These are phyloP conservation scores for Auriculariales sp. DNA, from an alignment of 768 basidiomycete genomes.

Conservation along the genomic window DNA sequence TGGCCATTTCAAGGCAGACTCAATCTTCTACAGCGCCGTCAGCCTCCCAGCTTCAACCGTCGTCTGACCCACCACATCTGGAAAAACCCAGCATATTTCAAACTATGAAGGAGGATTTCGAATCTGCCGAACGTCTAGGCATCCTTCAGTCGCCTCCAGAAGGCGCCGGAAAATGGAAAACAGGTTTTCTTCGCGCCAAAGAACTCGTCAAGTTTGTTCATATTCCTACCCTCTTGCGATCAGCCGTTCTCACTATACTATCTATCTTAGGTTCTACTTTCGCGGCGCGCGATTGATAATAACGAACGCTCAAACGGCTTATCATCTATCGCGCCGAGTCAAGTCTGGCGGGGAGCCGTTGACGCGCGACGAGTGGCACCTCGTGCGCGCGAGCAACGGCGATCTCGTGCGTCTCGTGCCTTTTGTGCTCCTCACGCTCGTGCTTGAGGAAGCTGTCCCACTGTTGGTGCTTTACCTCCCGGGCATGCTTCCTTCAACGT, in stretches of 20 bases:
- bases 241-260: too few relatives aligned
- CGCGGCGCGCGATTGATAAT: constrained; percentile 61
- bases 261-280: constrained; percentile 62
- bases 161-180: constrained; percentile 34
- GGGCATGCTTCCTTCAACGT: constrained; percentile 73
- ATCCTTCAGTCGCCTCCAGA: constrained; percentile 52
- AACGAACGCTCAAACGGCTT: constrained; percentile 39
- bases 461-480: constrained; percentile 78
- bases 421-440: constrained; percentile 55
- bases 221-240: neutral
- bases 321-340: constrained; percentile 40
- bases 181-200: constrained; percentile 32
- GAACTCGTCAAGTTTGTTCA: constrained; percentile 27
- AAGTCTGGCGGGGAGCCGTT: constrained; percentile 44
- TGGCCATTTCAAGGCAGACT: constrained; percentile 37
- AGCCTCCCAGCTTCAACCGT: neutral
- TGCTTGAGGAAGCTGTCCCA: constrained; percentile 72
- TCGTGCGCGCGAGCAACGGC: constrained; percentile 48
- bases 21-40: constrained; percentile 20
- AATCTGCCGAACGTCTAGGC: constrained; percentile 51
- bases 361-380: constrained; percentile 52
- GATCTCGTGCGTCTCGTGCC: constrained; percentile 75
- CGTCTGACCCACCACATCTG: neutral
- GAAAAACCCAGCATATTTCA: constrained; percentile 22
- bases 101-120: constrained; percentile 44